Base-by-base conservation (phyloP, 2,329 filamentous ascomycete species). In the Stenocarpella maydis region DNA sequence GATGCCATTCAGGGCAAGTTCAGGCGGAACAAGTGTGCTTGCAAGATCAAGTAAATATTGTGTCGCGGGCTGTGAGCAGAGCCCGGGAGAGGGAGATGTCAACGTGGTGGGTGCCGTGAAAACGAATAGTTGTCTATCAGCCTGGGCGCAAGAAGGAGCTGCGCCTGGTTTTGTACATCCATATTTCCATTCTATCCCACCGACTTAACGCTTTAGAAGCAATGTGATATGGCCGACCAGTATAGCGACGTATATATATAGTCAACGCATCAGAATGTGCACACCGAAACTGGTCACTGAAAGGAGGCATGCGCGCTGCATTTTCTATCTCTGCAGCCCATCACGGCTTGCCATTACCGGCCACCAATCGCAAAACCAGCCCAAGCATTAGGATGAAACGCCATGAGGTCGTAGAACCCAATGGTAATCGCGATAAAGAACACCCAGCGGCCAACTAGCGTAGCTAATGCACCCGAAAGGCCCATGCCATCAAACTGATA, bases 381-480 rank as follows among this genome's bases (percentile, higher is more conserved):
- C 58, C 58, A 63, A 49, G 58, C 21, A 63, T 63, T 63, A 49
- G 58, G 58, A 63, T 63, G 58, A 63, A 63, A 63, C 58, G 58
- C 58, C 58, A 63, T 63, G 2, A 63, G 43, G 31, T 63, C 58
- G 26, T 63, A 63, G 28, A 63, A 63, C 3, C 58, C 58, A 24
- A 63, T 63, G 8, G n/a, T 47, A 1, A 63, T 63, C 9, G 58
- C 58, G 14, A 63, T 28, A 19, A 63, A 63, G 28, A 63, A 63
- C n/a, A 63, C 58, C 58, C 58, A 63, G 43, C 58, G 58, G 19
- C 58, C 58, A 8, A 63, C 43, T n/a, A 63, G 14, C 12, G 58
- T 63, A 19, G 58, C 58, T 28, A 63, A 15, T 7, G 58, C 43
- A 24, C 58, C 58, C 9, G 58, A 63, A 2, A 63, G 58, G 4